phyloP scores from a whole-genome alignment of 2,329 filamentous ascomycete genomes.

The Pestalotiopsis sp. region DNA sequence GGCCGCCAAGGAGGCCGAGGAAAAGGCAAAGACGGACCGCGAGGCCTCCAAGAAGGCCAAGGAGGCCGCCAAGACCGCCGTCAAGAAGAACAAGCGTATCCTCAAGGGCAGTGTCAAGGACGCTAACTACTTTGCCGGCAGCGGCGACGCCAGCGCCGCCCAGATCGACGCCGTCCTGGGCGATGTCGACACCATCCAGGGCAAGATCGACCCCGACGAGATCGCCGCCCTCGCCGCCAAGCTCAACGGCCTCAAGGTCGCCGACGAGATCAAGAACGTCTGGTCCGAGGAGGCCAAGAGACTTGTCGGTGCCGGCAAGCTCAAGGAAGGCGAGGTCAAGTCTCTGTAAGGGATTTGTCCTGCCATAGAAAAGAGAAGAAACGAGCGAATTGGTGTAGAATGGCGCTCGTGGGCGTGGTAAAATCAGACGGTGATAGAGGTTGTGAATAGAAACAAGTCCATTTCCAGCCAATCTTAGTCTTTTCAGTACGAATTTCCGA shows the following conservation, averaged over 20 bases:
- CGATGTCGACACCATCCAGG: slow-evolving; percentile 84
- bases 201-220: slow-evolving; percentile 88
- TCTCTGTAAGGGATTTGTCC: slow-evolving; percentile 37
- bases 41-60: slow-evolving; percentile 93
- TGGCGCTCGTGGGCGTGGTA: not conserved
- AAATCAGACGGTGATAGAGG: not conserved
- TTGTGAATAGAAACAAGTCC: not conserved
- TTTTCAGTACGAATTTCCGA: too few species aligned
- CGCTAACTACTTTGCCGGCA: slow-evolving; percentile 83
- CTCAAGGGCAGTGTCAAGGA: slow-evolving; percentile 94
- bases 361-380: not conserved
- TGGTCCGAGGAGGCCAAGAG: slow-evolving; percentile 78
- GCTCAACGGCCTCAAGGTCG: slow-evolving; percentile 76
- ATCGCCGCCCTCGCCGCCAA: slow-evolving; percentile 80
- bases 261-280: slow-evolving; percentile 79
- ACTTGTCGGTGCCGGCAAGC: slow-evolving; percentile 78
- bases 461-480: not conserved
- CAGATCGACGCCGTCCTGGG: slow-evolving; percentile 81
- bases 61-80: slow-evolving; percentile 96
- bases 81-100: slow-evolving; percentile 99
- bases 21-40: slow-evolving; percentile 79
- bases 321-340: slow-evolving; percentile 83
- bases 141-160: slow-evolving; percentile 69
- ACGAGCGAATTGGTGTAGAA: slow-evolving; percentile 6
- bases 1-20: slow-evolving; percentile 80